phyloP scores from a whole-genome alignment of 2,329 filamentous ascomycete genomes.

The Fusarium chaquense region DNA sequence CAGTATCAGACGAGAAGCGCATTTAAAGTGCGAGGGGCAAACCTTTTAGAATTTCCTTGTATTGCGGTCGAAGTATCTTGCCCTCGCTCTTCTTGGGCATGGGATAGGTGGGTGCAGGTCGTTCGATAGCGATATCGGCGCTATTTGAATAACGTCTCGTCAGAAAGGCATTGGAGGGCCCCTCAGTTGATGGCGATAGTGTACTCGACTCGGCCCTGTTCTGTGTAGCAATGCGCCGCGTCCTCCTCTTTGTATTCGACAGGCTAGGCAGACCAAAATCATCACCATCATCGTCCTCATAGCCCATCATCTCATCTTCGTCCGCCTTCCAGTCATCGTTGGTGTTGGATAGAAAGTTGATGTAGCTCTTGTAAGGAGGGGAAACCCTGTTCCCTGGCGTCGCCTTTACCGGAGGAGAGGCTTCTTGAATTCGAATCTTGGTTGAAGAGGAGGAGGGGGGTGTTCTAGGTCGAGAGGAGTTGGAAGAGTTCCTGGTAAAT shows the following conservation, averaged over 20 bases:
- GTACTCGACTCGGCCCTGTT: conserved; percentile 48
- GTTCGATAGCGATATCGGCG: conserved; percentile 92
- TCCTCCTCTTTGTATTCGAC: conserved; percentile 87
- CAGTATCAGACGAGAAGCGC: conserved; percentile 17
- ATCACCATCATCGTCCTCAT: conserved; percentile 90
- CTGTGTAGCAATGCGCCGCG: conserved; percentile 64
- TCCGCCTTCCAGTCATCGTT: conserved; percentile 85
- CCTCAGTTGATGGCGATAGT: conserved; percentile 54
- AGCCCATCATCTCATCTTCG: conserved; percentile 81
- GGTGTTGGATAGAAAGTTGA: conserved; percentile 82
- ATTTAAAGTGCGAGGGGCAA: conserved; percentile 15
- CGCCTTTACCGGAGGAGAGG: conserved; percentile 67
- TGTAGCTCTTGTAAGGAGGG: conserved; percentile 76
- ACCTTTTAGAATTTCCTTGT: conserved; percentile 92
- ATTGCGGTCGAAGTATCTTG: conserved; percentile 96
- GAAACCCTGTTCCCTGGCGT: conserved; percentile 69
- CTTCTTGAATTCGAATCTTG: conserved; percentile 64
- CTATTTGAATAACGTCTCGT: conserved; percentile 81
- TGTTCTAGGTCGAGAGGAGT: conserved; percentile 77
- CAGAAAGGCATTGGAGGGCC: conserved; percentile 54
- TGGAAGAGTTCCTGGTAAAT: conserved; percentile 67
- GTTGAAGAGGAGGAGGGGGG: conserved; percentile 73
- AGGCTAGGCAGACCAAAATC: conserved; percentile 95
- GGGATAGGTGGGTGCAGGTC: conserved; percentile 84
- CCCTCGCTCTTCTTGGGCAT: conserved; percentile 90